Evolutionary conservation across 2,329 filamentous ascomycete species (phyloP), one percentile per base, ranked within the genome.

Genomic region (Beauveria scarabaeidicola): DNA sequence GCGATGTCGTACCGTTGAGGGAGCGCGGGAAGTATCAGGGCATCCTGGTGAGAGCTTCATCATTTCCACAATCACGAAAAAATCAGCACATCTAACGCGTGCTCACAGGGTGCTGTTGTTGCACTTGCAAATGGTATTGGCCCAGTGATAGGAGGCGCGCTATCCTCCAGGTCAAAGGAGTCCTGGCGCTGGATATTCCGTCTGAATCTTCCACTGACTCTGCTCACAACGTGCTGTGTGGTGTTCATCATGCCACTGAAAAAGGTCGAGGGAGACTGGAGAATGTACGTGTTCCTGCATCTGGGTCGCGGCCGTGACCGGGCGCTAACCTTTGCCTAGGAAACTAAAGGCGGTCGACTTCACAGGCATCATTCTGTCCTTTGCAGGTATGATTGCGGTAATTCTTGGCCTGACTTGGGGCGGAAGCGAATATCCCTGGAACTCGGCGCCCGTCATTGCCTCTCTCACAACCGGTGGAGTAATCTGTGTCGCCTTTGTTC

Each of bases 1-100:
- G 83, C 62, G 89, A 92, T 69, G 78, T 90, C 13, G 81, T 91
- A 1, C 81, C 87, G 0, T 74, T 91, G 23, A 77, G 87, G 5
- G 82, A 90, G 61, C 76, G 88, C 59, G 89, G 88, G 0, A 80
- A 87, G 19, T 92, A 87, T 80, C 89, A 91, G 69, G 88, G 88
- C 0, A 72, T 75, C 59, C 59, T 79, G 62, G 81, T 75, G 61
- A 60, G 69, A 59, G 2, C 29, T 38, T 2, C 1, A 7, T 15
- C 0, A 8, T 3, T 3, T 10, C 7, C 13, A 3, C 1, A 27
- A 8, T 7, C 25, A n/a, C 15, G 13, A 3, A 1, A 5, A 55
- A 5, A 55, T 2, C 19, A 48, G 10, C 21, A n/a, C 1, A 17
- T 7, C 9, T 60, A 44, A 60, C 52, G 13, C 17, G 2, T 13